Evolutionary conservation across 2,329 filamentous ascomycete genomes (phyloP), one percentile per base, ranked within the genome.

Genomic region (Scleromitrula shiraiana): DNA sequence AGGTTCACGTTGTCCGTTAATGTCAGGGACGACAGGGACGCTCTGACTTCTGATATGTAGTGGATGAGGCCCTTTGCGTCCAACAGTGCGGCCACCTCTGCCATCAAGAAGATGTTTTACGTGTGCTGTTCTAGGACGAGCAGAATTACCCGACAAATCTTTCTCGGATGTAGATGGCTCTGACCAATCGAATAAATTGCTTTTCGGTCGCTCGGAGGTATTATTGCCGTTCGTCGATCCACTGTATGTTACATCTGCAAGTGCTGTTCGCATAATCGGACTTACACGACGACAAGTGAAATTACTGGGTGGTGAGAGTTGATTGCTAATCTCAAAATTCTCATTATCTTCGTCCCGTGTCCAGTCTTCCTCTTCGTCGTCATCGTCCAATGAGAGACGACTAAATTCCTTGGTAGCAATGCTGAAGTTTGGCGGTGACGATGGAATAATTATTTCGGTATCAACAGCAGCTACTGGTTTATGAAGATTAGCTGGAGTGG

Each of bases 171-270:
- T 67, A 22, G 76, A 67, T 12, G 82, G 74, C 63, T 90, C 86
- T 40, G 82, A 80, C 84, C 84, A 88, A 64, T 90, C 85, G 58
- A 90, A 90, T 3, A 90, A 70, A 56, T 76, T 89, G 64, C 83
- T 85, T 52, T 77, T 69, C 2, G 77, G 76, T 12, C 78, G 71
- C 45, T 82, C 76, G 36, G 57, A 63, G 32, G 54, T 50, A 30
- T 58, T 54, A 38, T 62, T 62, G n/a, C 60, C 64, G 19, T 61
- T 61, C 7, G 62, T 59, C 35, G 63, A 64, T 14, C 64, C 64
- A 53, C 74, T 76, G 36, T 73, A 72, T 41, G 70, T 77, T 38
- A 78, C 70, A 50, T 65, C 72, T 35, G 70, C 69, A 44, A 82
- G 67, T n/a, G 76, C 76, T 24, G 73, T 67, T 45, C 76, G 72